Conservation (phyloP, 129 eudicot species). For the Flaveria sonorensis region DNA sequence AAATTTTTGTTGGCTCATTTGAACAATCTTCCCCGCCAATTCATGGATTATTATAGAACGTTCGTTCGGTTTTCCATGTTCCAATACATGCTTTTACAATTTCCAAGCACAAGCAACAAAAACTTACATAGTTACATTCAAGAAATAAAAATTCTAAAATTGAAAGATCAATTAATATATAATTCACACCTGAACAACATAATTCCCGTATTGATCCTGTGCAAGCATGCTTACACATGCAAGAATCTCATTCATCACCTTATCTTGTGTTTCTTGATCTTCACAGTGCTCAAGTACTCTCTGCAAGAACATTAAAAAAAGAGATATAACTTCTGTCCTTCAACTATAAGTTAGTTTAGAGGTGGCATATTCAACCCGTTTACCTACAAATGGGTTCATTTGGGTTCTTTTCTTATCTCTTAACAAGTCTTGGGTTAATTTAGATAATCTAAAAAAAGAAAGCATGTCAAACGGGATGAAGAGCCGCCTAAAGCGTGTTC, state of each 20-base stretch:
- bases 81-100: conserved; percentile 72
- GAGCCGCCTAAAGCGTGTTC: no score
- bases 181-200: conserved; percentile 65
- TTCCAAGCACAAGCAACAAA: neutral
- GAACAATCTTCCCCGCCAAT: conserved; percentile 83
- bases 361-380: neutral
- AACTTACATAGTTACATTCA: no score
- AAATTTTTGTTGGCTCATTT: conserved; percentile 90
- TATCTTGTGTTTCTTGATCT: conserved; percentile 59
- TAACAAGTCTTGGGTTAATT: neutral
- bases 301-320: conserved; percentile 34
- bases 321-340: neutral
- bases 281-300: conserved; percentile 74
- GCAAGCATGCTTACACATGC: conserved; percentile 78
- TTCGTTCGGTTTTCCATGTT: conserved; percentile 86
- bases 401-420: neutral
- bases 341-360: neutral
- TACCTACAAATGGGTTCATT: neutral
- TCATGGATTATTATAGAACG: conserved; percentile 76
- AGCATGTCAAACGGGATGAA: no score
- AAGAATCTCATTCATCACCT: conserved; percentile 79
- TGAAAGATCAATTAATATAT: no score
- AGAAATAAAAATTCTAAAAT: no score
- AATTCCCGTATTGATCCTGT: conserved; percentile 80
- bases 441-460: neutral